phyloP scores from a whole-genome alignment of 2,329 filamentous ascomycete species.

The Paraphoma chrysanthemicola region DNA sequence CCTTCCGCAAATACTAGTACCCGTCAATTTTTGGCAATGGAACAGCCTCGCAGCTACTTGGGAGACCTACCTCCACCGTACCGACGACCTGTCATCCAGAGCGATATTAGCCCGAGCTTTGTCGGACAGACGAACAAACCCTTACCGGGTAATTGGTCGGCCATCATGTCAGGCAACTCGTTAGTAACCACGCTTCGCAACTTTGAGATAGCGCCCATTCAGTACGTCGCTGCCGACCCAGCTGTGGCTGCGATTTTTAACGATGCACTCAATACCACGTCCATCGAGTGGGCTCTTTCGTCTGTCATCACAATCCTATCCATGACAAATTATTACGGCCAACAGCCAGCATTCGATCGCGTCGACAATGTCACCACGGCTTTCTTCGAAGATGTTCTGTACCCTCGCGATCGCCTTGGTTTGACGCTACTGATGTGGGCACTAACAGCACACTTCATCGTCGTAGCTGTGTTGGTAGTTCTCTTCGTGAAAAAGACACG shows the following conservation, averaged over 20 bases:
- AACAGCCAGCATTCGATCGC: constrained; percentile 13
- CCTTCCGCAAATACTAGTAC: not conserved
- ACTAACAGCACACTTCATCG: constrained; percentile 1
- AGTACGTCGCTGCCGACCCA: constrained; percentile 11
- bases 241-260: constrained; percentile 10
- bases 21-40: constrained; percentile 1
- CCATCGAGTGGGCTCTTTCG: constrained; percentile 15
- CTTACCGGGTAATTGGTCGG: constrained; percentile 6
- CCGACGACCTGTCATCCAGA: constrained; percentile 7
- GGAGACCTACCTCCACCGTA: constrained; percentile 2
- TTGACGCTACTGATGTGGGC: constrained; percentile 6
- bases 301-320: constrained; percentile 16
- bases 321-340: constrained; percentile 14
- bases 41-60: constrained; percentile 3
- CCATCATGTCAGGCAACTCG: constrained; percentile 5
- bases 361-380: constrained; percentile 4
- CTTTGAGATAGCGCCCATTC: not conserved
- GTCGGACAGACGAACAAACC: not conserved
- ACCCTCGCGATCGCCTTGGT: constrained; percentile 3
- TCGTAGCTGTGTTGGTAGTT: constrained; percentile 1
- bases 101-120: constrained; percentile 6
- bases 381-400: constrained; percentile 10
- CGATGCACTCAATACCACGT: not conserved
- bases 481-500: constrained; percentile 9
- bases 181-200: not conserved